phyloP scores from a whole-genome alignment of 371 early-diverging fungal genomes.

The Circinella umbellata region DNA sequence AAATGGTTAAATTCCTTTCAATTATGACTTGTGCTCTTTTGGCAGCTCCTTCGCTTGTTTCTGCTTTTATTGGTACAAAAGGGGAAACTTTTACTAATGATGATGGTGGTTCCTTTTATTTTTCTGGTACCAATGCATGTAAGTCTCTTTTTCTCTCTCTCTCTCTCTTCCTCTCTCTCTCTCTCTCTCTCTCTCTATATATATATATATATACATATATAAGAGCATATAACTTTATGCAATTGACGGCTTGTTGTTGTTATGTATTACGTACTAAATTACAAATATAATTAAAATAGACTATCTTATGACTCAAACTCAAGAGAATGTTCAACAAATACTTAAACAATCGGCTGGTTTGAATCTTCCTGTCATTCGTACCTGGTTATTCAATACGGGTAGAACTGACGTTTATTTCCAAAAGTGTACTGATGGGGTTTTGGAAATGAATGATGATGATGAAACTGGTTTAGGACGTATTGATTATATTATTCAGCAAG shows the following conservation, averaged over 20 bases:
- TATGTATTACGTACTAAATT: not conserved
- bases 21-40: slow-evolving; percentile 13
- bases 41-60: slow-evolving; percentile 4
- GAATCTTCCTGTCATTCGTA: slow-evolving; percentile 14
- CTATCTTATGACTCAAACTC: slow-evolving; percentile 9
- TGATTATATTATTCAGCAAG: slow-evolving; percentile 15
- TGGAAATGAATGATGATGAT: slow-evolving; percentile 12
- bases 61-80: slow-evolving; percentile 6
- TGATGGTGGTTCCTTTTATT: slow-evolving; percentile 9
- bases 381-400: slow-evolving; percentile 17
- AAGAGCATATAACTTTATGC: too few species aligned
- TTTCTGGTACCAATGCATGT: slow-evolving; percentile 18
- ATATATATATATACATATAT: too few species aligned
- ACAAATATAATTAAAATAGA: not conserved
- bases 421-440: not conserved
- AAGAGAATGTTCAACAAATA: not conserved
- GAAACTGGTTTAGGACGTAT: slow-evolving; percentile 16
- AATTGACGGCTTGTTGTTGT: too few species aligned
- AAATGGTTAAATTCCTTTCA: slow-evolving; percentile 14
- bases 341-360: not conserved
- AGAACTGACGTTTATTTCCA: slow-evolving; percentile 7
- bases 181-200: too few species aligned
- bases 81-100: slow-evolving; percentile 4
- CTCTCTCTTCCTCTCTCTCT: too few species aligned
- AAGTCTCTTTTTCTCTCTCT: not conserved